Evolutionary conservation across 1,284 basidiomycete genomes (phyloP).

Genomic region (Boletus mariae): DNA sequence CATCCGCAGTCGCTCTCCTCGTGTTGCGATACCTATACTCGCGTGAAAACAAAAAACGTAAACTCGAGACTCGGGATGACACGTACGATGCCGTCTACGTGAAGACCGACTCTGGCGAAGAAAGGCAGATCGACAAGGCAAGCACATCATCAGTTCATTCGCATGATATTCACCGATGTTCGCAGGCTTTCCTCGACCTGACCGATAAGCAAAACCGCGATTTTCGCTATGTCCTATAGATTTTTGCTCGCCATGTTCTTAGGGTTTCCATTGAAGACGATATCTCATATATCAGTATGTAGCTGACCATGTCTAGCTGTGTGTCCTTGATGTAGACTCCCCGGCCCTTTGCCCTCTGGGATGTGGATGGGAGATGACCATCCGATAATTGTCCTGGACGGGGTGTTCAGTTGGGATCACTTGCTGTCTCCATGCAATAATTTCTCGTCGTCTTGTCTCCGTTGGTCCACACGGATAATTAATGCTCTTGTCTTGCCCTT

Average conservation of each 20-base stretch:
- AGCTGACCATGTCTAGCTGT: slow-evolving; percentile 8
- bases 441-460: slow-evolving; percentile 15
- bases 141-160: slow-evolving; percentile 15
- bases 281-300: slow-evolving; percentile 11
- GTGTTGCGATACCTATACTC: slow-evolving; percentile 58
- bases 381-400: slow-evolving; percentile 25
- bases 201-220: slow-evolving; percentile 62
- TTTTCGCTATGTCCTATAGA: slow-evolving; percentile 52
- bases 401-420: slow-evolving; percentile 21
- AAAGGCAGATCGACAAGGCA: slow-evolving; percentile 62
- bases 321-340: slow-evolving; percentile 7
- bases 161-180: slow-evolving; percentile 4
- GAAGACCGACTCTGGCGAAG: slow-evolving; percentile 45
- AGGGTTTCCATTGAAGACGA: not conserved
- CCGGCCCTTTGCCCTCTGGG: not conserved
- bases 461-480: slow-evolving; percentile 1
- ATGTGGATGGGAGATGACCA: slow-evolving; percentile 10
- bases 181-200: slow-evolving; percentile 61
- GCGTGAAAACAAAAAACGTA: slow-evolving; percentile 62
- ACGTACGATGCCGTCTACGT: slow-evolving; percentile 65
- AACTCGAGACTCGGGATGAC: slow-evolving; percentile 52
- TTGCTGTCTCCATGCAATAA: slow-evolving; percentile 20
- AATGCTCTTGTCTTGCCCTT: not conserved
- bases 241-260: not conserved
- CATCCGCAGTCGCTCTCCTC: slow-evolving; percentile 52